Evolutionary conservation across 1,139 yeast genomes (phyloP), one percentile per base, ranked within the genome.

Genomic region (Insectozyma bohioensis): DNA sequence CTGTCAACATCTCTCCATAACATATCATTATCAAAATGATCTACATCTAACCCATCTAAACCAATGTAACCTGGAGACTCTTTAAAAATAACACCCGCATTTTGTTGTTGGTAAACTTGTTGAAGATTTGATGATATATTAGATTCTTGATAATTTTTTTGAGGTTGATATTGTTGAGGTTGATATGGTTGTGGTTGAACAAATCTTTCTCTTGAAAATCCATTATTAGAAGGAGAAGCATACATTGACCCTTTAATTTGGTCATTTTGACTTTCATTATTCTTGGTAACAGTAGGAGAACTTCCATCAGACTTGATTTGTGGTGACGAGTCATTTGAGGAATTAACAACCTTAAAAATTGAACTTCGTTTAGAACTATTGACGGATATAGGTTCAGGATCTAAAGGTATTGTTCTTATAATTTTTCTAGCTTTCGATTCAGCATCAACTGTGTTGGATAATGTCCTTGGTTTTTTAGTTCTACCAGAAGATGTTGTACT

Each of bases 1-100:
- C 85, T 71, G 45, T 87, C 95, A 16, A 90, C 95, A 51, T 90
- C 95, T 51, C 83, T 84, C 90, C 95, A 87, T 10, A 87, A 73
- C 48, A 81, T 59, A 38, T 84, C 95, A 22, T 81, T 78, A 33
- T 66, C 73, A 34, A 66, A 52, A 12, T 51, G 46, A 31, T 55
- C 63, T 35, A 61, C 42, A 32, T 64, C 71, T 28, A 65, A 48
- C 33, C 52, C 58, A 27, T 58, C 65, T 20, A 61, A 43, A 15
- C 62, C 58, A 16, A 52, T 54, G 32, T 58, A 62, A 11, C 48
- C 34, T 7, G 70, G 67, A 6, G 65, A 58, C 19, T 64, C 69
- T 22, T 53, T 52, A 20, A 54, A 40, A 3, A 35, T 29, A 20
- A 46, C 44, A 35, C 19, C 29, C 8, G 25, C 21, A 24, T 20